A percentile compares a stretch with the other conserved stretches of the same genome.
phyloP scores from a whole-genome alignment of 1,284 basidiomycete genomes.

The Exobasidium cylindrosporum region DNA sequence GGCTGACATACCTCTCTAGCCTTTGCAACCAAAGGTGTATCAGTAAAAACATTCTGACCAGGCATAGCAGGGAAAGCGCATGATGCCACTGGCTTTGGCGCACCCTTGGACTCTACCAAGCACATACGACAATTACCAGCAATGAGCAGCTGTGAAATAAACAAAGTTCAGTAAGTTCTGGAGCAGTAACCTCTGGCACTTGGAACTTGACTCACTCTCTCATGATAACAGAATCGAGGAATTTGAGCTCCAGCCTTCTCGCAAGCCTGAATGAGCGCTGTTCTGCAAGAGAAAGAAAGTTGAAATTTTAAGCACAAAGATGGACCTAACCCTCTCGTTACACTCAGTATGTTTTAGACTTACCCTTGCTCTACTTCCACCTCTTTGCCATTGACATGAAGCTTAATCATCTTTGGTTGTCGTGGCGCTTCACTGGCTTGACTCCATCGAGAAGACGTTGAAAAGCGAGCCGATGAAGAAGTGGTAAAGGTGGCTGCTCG shows the following conservation, averaged over 20 bases:
- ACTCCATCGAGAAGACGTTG: conserved; percentile 8
- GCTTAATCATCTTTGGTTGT: conserved; percentile 52
- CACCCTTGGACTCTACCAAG: conserved; percentile 88
- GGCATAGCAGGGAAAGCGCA: conserved; percentile 98
- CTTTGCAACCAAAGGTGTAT: conserved; percentile 91
- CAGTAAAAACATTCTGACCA: conserved; percentile 91
- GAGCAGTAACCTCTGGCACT: background rate
- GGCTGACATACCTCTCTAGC: too few relatives aligned
- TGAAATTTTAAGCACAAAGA: background rate
- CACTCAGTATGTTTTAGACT: conserved; percentile 14
- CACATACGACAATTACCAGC: conserved; percentile 64
- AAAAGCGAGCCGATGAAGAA: conserved; percentile 7
- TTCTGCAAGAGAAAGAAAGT: conserved; percentile 16
- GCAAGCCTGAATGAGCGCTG: conserved; percentile 88
- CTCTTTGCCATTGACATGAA: conserved; percentile 54
- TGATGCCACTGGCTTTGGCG: conserved; percentile 75
- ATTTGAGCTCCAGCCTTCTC: conserved; percentile 56
- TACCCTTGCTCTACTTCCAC: conserved; percentile 52
- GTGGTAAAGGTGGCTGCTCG: background rate
- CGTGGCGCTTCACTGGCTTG: conserved; percentile 20
- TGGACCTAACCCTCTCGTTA: too few relatives aligned
- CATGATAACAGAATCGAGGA: conserved; percentile 83
- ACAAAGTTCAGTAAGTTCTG: conserved; percentile 1
- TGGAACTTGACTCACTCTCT: conserved; percentile 61
- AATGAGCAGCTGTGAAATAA: conserved; percentile 3